A percentile compares a stretch with the other conserved stretches of the same genome.
Evolutionary conservation across 805 yeast genomes (phyloP).

Genomic region (Saccharomycopsis sp.): DNA sequence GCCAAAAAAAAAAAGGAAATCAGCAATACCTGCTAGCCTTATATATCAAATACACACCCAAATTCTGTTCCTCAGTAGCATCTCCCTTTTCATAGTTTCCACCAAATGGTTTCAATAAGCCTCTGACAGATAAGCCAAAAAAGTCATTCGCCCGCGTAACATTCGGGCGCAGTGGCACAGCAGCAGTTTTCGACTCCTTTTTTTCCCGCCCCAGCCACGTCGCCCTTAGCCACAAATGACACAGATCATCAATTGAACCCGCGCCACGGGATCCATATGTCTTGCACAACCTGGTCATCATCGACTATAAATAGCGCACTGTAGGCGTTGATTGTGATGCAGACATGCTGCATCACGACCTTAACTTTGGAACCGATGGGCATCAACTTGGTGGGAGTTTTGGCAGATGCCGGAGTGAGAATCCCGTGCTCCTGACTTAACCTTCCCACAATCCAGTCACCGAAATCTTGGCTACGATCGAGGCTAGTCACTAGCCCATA

Average conservation of each 20-base stretch:
- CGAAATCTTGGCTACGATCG: slow-evolving; percentile 29
- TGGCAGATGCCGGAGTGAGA: slow-evolving; percentile 38
- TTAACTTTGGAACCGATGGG: slow-evolving; percentile 50
- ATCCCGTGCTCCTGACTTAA: slow-evolving; percentile 80
- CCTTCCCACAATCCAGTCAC: slow-evolving; percentile 59
- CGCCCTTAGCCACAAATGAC: background rate
- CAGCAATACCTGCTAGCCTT: background rate
- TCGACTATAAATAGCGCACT: slow-evolving; percentile 47
- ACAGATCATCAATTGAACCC: slow-evolving; percentile 30
- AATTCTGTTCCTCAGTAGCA: too few relatives aligned
- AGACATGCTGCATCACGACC: slow-evolving; percentile 64
- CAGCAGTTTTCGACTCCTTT: background rate
- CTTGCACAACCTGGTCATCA: slow-evolving; percentile 42
- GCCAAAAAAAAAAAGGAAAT: background rate
- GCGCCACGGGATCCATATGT: slow-evolving; percentile 60
- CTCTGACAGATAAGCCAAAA: background rate
- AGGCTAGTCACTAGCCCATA: slow-evolving; percentile 43
- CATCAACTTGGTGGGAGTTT: slow-evolving; percentile 31
- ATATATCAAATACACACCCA: background rate
- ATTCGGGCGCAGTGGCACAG: background rate
- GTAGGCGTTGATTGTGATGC: slow-evolving; percentile 62
- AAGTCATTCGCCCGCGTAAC: background rate
- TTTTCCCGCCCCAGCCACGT: background rate
- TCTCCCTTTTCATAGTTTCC: background rate
- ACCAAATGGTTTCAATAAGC: background rate